Evolutionary conservation across 176 grass and related monocot genomes (phyloP).

Genomic region (Oryza meridionalis): DNA sequence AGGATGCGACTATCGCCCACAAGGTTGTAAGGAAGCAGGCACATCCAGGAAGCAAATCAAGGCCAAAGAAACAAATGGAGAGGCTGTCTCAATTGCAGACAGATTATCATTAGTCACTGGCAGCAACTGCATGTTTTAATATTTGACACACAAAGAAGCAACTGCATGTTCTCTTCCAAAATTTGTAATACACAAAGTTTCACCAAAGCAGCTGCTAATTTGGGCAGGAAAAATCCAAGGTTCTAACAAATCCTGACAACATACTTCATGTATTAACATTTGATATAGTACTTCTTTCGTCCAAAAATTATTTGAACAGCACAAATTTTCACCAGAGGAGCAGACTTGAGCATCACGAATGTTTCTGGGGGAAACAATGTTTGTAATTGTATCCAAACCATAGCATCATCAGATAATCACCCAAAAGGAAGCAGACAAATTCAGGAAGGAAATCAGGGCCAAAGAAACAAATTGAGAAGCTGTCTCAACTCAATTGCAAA

Average conservation of each 20-base stretch:
- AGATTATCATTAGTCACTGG: too few species aligned
- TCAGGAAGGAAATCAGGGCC: neutral
- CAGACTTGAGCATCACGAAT: too few species aligned
- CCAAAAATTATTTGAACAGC: neutral
- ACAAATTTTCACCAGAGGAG: neutral
- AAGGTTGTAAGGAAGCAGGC: neutral
- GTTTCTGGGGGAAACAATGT: too few species aligned
- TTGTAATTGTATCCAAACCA: too few species aligned
- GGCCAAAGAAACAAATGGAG: neutral
- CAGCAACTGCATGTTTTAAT: neutral
- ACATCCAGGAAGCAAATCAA: neutral
- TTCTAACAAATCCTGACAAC: neutral
- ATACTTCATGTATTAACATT: neutral
- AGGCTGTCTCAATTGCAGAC: too few species aligned
- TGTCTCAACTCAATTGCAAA: neutral
- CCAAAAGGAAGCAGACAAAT: neutral
- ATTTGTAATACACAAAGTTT: neutral
- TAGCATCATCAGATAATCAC: too few species aligned
- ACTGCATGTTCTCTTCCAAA: neutral
- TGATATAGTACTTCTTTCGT: neutral
- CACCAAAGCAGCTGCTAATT: neutral
- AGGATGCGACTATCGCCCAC: neutral
- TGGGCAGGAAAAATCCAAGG: neutral
- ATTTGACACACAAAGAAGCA: too few species aligned
- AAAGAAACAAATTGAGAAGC: slow-evolving; percentile 6